Evolutionary conservation across 2,329 filamentous ascomycete species (phyloP).

Genomic region (Metarhizium album): DNA sequence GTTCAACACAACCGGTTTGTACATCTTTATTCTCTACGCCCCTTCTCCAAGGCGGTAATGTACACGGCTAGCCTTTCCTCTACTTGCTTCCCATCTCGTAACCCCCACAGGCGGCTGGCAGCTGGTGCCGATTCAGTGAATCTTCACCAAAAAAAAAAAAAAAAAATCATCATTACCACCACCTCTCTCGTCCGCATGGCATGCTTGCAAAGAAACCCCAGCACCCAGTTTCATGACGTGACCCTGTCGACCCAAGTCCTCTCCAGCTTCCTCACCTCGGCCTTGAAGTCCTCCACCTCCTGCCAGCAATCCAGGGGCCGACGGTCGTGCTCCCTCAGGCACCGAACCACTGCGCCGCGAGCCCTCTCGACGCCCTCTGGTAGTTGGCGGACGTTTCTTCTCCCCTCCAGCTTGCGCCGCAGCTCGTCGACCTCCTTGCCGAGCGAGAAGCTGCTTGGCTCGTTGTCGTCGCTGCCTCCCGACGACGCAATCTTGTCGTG

Average conservation of each 20-base stretch:
- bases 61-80: constrained; percentile 14
- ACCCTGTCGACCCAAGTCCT: constrained; percentile 80
- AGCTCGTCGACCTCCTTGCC: constrained; percentile 49
- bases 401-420: constrained; percentile 46
- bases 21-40: constrained; percentile 19
- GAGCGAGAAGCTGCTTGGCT: constrained; percentile 35
- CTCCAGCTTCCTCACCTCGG: constrained; percentile 78
- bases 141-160: too few relatives aligned
- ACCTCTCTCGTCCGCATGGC: too few relatives aligned
- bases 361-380: constrained; percentile 65
- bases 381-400: constrained; percentile 55
- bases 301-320: constrained; percentile 89
- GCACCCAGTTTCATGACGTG: constrained; percentile 24
- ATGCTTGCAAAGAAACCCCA: background rate
- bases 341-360: constrained; percentile 65
- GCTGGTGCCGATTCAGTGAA: too few relatives aligned
- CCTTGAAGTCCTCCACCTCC: constrained; percentile 85
- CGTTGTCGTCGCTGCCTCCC: constrained; percentile 21
- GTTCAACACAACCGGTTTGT: constrained; percentile 5
- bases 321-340: constrained; percentile 73
- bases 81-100: background rate
- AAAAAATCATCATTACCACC: too few relatives aligned
- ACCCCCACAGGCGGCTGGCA: background rate
- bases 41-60: constrained; percentile 22
- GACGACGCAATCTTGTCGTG: constrained; percentile 50